Percentiles rank a stretch among this genome's conserved stretches.
These are phyloP conservation scores for Colletotrichum cordylinicola DNA, from an alignment of 2,329 filamentous ascomycete genomes.

Conservation along the genomic window DNA sequence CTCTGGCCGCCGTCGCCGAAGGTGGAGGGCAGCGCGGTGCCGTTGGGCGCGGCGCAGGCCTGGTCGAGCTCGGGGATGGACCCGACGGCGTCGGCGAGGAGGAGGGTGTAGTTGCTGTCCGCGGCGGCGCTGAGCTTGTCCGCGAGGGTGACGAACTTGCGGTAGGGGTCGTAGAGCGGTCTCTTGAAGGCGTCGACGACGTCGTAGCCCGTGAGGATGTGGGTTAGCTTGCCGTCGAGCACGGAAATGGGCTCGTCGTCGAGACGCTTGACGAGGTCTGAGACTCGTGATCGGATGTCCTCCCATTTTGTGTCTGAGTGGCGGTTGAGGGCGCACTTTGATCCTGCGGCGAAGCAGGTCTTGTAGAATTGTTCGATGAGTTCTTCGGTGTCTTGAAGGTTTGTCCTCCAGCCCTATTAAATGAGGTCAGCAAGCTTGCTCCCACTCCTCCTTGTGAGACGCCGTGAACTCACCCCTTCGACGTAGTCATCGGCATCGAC, in stretches of 20 bases:
- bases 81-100: neutral
- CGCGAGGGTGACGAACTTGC: slow-evolving; percentile 20
- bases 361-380: slow-evolving; percentile 38
- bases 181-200: slow-evolving; percentile 30
- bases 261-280: slow-evolving; percentile 32
- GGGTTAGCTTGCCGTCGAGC: slow-evolving; percentile 25
- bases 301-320: slow-evolving; percentile 27
- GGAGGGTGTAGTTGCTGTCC: slow-evolving; percentile 31
- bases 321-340: slow-evolving; percentile 33
- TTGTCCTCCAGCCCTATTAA: slow-evolving; percentile 37
- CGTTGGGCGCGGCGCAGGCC: neutral
- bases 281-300: slow-evolving; percentile 38
- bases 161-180: slow-evolving; percentile 36
- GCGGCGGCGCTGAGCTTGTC: slow-evolving; percentile 27
- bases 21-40: neutral
- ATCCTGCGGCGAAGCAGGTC: slow-evolving; percentile 37
- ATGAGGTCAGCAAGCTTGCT: neutral
- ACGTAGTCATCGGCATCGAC: slow-evolving; percentile 41
- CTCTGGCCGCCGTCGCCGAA: slow-evolving; percentile 27
- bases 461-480: slow-evolving; percentile 29
- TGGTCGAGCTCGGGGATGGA: neutral
- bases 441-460: rapidly evolving
- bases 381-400: slow-evolving; percentile 42
- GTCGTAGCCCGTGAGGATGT: slow-evolving; percentile 36
- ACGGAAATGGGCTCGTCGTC: slow-evolving; percentile 30